Evolutionary conservation across 2,329 filamentous ascomycete genomes (phyloP).

Genomic region (Alternaria viburni): DNA sequence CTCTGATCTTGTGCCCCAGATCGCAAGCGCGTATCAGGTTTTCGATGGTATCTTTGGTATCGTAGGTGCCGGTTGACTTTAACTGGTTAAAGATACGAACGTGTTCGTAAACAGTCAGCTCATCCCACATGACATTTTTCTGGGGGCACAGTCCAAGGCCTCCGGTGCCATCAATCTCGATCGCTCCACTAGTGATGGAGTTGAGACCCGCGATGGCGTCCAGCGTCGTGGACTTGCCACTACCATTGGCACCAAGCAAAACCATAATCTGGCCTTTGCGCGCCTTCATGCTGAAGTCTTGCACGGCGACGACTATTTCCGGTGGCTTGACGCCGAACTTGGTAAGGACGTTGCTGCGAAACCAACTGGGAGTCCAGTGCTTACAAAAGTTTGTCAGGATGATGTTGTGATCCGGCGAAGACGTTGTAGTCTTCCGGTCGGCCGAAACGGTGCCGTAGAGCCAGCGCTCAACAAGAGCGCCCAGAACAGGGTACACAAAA

Average conservation of each 20-base stretch:
- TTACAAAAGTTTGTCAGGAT: slow-evolving; percentile 78
- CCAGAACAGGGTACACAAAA: slow-evolving; percentile 76
- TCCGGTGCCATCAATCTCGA: slow-evolving; percentile 77
- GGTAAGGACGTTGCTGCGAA: slow-evolving; percentile 58
- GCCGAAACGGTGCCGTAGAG: slow-evolving; percentile 77
- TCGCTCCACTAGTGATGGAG: slow-evolving; percentile 75
- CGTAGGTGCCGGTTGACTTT: slow-evolving; percentile 64
- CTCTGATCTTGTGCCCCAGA: slow-evolving; percentile 73
- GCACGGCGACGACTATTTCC: slow-evolving; percentile 79
- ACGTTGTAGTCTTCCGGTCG: slow-evolving; percentile 52
- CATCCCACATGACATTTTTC: slow-evolving; percentile 93
- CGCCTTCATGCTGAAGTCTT: slow-evolving; percentile 73
- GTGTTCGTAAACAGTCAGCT: slow-evolving; percentile 85
- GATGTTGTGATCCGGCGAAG: slow-evolving; percentile 62
- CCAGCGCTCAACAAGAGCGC: slow-evolving; percentile 72
- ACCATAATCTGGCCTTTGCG: slow-evolving; percentile 83
- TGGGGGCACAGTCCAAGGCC: slow-evolving; percentile 88
- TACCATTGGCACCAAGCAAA: slow-evolving; percentile 86
- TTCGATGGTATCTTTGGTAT: slow-evolving; percentile 64
- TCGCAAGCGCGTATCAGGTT: slow-evolving; percentile 75
- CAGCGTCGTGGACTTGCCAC: slow-evolving; percentile 87
- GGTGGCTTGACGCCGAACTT: slow-evolving; percentile 56
- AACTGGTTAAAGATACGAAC: slow-evolving; percentile 82
- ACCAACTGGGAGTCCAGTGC: slow-evolving; percentile 71
- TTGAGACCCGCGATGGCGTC: slow-evolving; percentile 86